phyloP scores from a whole-genome alignment of 441 rosid genomes.

The Monsonia emarginata region DNA sequence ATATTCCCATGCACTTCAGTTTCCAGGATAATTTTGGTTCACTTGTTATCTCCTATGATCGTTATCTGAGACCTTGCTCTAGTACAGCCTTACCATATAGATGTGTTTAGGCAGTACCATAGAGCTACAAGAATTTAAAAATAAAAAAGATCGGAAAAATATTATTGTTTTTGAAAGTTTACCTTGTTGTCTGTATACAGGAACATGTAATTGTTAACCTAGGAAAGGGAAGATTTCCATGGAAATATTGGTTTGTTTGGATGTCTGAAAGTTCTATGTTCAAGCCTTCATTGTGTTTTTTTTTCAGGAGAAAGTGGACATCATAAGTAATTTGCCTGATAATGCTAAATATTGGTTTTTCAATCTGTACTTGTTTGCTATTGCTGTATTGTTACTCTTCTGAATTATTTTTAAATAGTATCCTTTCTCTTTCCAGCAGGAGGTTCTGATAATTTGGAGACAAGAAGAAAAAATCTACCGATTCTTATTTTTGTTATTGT shows the following conservation, averaged over 20 bases:
- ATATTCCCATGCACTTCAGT: slow-evolving; percentile 30
- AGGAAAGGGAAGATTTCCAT: too few species aligned
- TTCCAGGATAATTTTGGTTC: slow-evolving; percentile 32
- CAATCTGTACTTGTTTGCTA: background rate
- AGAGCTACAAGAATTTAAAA: background rate
- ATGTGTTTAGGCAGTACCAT: background rate
- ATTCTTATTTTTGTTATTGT: slow-evolving; percentile 28
- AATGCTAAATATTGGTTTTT: background rate
- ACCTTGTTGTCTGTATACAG: too few species aligned
- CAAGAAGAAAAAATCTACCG: slow-evolving; percentile 20
- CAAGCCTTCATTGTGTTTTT: background rate
- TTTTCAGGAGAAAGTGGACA: background rate
- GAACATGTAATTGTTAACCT: too few species aligned
- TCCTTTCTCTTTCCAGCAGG: slow-evolving; percentile 22
- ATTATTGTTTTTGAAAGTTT: background rate
- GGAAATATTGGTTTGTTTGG: too few species aligned
- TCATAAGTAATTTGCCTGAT: background rate
- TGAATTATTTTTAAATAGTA: background rate
- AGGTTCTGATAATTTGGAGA: background rate
- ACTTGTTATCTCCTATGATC: too few species aligned
- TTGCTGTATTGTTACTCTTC: background rate
- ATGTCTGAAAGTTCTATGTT: background rate
- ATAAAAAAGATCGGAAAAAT: background rate
- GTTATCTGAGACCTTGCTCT: too few species aligned
- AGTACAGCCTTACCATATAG: background rate